Evolutionary conservation across 805 yeast species (phyloP).

Genomic region (Yarrowia deformans): DNA sequence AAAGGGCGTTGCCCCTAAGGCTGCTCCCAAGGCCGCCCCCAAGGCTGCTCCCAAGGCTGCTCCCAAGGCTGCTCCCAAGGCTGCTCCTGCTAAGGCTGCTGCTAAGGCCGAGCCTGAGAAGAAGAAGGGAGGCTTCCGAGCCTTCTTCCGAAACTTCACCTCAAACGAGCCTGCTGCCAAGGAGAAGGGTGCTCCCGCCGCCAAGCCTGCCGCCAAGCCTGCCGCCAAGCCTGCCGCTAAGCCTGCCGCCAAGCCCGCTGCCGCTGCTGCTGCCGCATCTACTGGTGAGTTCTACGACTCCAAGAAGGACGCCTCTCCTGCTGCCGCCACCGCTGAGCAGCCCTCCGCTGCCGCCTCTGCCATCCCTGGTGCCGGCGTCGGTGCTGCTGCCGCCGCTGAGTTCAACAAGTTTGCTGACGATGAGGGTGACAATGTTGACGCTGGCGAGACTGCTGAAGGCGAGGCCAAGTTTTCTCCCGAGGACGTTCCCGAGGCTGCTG

Average conservation of each 20-base stretch:
- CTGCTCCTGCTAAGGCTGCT: slow-evolving; percentile 9
- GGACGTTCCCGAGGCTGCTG: slow-evolving; percentile 25
- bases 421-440: slow-evolving; percentile 20
- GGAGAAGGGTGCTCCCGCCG: slow-evolving; percentile 20
- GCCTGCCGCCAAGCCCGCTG: slow-evolving; percentile 10
- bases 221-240: slow-evolving; percentile 19
- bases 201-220: slow-evolving; percentile 11
- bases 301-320: slow-evolving; percentile 25
- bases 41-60: neutral
- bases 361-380: slow-evolving; percentile 31
- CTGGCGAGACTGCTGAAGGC: slow-evolving; percentile 23
- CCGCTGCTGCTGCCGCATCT: slow-evolving; percentile 27
- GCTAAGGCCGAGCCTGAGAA: slow-evolving; percentile 12
- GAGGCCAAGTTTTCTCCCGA: slow-evolving; percentile 29
- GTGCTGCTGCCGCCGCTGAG: slow-evolving; percentile 38
- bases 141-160: slow-evolving; percentile 25
- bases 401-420: slow-evolving; percentile 27
- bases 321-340: slow-evolving; percentile 10
- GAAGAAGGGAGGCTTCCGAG: slow-evolving; percentile 38
- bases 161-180: slow-evolving; percentile 32
- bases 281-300: slow-evolving; percentile 36
- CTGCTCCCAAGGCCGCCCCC: slow-evolving; percentile 15
- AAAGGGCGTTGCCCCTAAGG: no score
- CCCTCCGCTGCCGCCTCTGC: slow-evolving; percentile 31
- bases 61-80: slow-evolving; percentile 3